Evolutionary conservation across 148 eudicot genomes (phyloP), one percentile per base, ranked within the genome.

Genomic region (Amaranthus cruentus): DNA sequence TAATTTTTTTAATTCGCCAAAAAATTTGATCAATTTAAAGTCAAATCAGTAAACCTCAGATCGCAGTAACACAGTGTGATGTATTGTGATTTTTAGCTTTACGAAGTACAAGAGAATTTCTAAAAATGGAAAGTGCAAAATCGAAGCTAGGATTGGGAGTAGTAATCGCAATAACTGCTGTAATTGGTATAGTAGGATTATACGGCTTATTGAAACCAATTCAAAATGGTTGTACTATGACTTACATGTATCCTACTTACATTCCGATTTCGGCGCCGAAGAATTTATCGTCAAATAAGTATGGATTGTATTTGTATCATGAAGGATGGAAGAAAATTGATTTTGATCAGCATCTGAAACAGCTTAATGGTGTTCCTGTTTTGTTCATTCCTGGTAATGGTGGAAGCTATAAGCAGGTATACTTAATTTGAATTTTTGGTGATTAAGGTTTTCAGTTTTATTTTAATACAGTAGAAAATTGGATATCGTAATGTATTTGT

Each of bases 311-410:
- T 76, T 78, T 95, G 85, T 95, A 90, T 75, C 97, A 95, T 78
- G 99, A 95, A 85, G 99, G 99, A 12, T 95, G 99, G 99, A 85
- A 85, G 77, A 84, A 85, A 84, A 87, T 95, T 81, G 94, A 95
- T 80, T 95, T 84, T 71, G 76, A 79, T 61, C 86, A 88, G 69
- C 99, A 87, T 81, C 63, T 95, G 51, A 95, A 88, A 80, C 81
- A 85, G 81, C 85, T 91, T 61, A 91, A 66, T 73, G 99, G 97
- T 6, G 84, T 86, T 71, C 99, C 97, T 0, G 85, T 91, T 54
- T 85, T 90, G 63, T 95, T 91, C 72, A 86, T 95, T 75, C 97
- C 96, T 15, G 99, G 99, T 18, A 95, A 92, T 83, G 90, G 97
- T 60, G 99, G 99, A 65, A 95, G 96, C 75, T 95, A 86, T 81